Evolutionary conservation across 495 filamentous ascomycete genomes (phyloP).

Genomic region (Parmelia sp.): DNA sequence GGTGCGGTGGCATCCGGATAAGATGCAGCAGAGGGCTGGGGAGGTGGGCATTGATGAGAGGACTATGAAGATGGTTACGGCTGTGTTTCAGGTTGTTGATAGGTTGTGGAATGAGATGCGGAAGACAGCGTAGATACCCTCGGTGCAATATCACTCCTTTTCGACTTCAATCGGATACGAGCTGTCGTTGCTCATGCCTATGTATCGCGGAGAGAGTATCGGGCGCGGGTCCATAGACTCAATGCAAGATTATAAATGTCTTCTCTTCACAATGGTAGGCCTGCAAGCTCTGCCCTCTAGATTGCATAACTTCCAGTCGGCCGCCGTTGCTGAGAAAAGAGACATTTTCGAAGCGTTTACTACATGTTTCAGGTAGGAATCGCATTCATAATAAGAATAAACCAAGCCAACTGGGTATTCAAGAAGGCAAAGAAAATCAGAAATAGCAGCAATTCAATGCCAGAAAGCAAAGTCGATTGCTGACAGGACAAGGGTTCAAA

Average conservation of each 20-base stretch:
- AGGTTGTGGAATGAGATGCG: slow-evolving; percentile 61
- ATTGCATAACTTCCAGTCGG: neutral
- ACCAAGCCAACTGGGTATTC: slow-evolving; percentile 17
- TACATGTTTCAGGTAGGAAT: slow-evolving; percentile 1
- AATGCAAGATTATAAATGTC: neutral
- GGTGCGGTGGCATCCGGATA: slow-evolving; percentile 96
- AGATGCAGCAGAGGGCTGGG: slow-evolving; percentile 86
- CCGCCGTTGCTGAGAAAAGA: neutral
- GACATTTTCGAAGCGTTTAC: slow-evolving; percentile 10
- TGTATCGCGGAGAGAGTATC: neutral
- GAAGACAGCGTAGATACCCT: slow-evolving; percentile 19
- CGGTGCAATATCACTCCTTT: neutral
- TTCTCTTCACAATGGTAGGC: neutral
- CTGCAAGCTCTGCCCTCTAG: slow-evolving; percentile 4
- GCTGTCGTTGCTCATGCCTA: neutral
- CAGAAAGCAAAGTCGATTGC: slow-evolving; percentile 5
- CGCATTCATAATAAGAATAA: slow-evolving; percentile 7
- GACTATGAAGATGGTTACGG: slow-evolving; percentile 73
- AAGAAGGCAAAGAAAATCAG: slow-evolving; percentile 4
- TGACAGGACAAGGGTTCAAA: neutral
- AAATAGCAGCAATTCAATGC: slow-evolving; percentile 10
- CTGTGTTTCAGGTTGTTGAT: slow-evolving; percentile 89
- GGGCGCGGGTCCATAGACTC: neutral
- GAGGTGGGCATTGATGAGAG: slow-evolving; percentile 56
- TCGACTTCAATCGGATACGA: neutral